Conservation (phyloP, 257 asterid species). For the Verbena officinalis region DNA sequence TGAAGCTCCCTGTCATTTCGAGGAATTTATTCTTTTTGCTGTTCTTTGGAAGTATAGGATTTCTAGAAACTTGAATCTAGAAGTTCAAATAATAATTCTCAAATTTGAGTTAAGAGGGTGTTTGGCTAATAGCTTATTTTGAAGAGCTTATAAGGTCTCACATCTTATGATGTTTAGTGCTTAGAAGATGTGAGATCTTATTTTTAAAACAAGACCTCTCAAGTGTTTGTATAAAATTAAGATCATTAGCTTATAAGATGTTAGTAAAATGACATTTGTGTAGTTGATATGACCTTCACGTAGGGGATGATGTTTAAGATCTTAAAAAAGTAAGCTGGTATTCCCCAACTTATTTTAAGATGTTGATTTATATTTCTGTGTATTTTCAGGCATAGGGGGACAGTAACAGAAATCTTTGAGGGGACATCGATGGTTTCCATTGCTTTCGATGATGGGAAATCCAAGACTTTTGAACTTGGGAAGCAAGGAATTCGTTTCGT, state of each 20-base stretch:
- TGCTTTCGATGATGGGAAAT: slow-evolving; percentile 76
- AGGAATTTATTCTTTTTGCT: not conserved
- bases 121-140: not conserved
- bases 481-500: slow-evolving; percentile 92
- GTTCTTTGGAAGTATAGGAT: slow-evolving; percentile 9
- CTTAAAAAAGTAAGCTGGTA: too few species aligned
- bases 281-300: too few species aligned
- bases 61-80: not conserved
- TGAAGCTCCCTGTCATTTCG: not conserved
- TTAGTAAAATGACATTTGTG: too few species aligned
- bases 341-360: too few species aligned
- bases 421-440: slow-evolving; percentile 70
- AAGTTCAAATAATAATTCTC: not conserved
- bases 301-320: not conserved
- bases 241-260: too few species aligned
- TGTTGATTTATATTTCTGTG: not conserved
- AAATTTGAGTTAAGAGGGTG: not conserved
- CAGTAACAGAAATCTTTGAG: slow-evolving; percentile 47
- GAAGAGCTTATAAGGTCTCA: not conserved
- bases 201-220: too few species aligned
- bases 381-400: slow-evolving; percentile 43
- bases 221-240: too few species aligned
- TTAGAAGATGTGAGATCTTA: too few species aligned
- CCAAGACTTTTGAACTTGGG: slow-evolving; percentile 78
- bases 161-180: too few species aligned